A percentile compares a stretch with the other conserved stretches of the same genome.
Evolutionary conservation across 2,329 filamentous ascomycete genomes (phyloP).

Genomic region (Rhynchosporium secalis): DNA sequence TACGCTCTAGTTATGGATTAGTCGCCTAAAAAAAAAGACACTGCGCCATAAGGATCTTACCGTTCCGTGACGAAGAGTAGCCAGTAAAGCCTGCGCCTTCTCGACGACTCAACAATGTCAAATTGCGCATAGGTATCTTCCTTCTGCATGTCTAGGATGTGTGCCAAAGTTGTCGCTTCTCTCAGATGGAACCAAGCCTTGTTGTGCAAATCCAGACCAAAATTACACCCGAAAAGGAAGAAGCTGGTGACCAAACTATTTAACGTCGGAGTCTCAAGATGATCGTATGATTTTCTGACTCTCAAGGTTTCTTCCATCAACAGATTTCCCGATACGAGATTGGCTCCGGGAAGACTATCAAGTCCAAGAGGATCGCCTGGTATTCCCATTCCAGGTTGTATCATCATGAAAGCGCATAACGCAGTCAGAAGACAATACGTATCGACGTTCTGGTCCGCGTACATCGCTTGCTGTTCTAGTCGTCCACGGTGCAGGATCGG

Average conservation of each 20-base stretch:
- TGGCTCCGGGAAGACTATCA: conserved; percentile 55
- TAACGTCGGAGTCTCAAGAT: conserved; percentile 55
- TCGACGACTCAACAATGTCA: conserved; percentile 59
- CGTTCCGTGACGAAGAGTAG: conserved; percentile 70
- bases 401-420: conserved; percentile 67
- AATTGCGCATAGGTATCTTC: conserved; percentile 63
- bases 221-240: conserved; percentile 73
- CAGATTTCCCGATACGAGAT: conserved; percentile 63
- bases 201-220: conserved; percentile 70
- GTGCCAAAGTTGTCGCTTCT: conserved; percentile 71
- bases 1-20: conserved; percentile 55
- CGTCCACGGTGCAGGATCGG: conserved; percentile 61
- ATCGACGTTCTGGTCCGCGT: conserved; percentile 62
- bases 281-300: conserved; percentile 64
- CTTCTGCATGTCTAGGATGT: conserved; percentile 60
- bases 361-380: conserved; percentile 58
- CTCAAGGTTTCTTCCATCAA: conserved; percentile 67
- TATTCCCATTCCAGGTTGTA: conserved; percentile 66
- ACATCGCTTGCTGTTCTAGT: conserved; percentile 58
- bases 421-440: conserved; percentile 64
- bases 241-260: conserved; percentile 71
- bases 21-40: not conserved
- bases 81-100: conserved; percentile 70
- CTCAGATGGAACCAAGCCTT: conserved; percentile 79
- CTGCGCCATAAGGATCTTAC: conserved; percentile 43